Conservation (phyloP, 768 basidiomycete species). For the Kwoniella europaea region DNA sequence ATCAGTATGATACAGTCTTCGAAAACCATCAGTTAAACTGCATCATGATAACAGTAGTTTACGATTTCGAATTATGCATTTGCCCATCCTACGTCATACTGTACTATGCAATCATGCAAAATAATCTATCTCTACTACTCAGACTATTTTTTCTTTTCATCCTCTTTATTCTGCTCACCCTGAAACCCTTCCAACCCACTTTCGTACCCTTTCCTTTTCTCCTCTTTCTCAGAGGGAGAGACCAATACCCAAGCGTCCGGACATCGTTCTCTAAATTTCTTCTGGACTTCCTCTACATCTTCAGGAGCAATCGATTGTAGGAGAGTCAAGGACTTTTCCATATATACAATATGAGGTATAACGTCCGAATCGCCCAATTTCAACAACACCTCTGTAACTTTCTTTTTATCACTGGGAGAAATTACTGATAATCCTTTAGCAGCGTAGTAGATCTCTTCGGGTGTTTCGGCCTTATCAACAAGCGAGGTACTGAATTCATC, state of each 20-base stretch:
- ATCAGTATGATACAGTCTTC: too few species aligned
- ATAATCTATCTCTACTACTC: background rate
- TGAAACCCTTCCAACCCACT: slow-evolving; percentile 9
- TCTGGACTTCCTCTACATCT: slow-evolving; percentile 24
- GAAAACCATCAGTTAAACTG: too few species aligned
- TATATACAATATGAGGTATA: slow-evolving; percentile 21
- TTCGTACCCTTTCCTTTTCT: slow-evolving; percentile 13
- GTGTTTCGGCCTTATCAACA: slow-evolving; percentile 65
- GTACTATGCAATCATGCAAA: slow-evolving; percentile 5
- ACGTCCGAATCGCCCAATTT: slow-evolving; percentile 28
- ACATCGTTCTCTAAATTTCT: slow-evolving; percentile 20
- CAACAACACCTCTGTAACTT: slow-evolving; percentile 16
- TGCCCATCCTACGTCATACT: background rate
- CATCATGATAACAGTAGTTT: too few species aligned
- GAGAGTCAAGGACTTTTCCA: slow-evolving; percentile 19
- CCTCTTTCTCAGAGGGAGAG: slow-evolving; percentile 21
- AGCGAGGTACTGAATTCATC: slow-evolving; percentile 76
- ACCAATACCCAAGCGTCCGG: slow-evolving; percentile 38
- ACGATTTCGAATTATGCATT: too few species aligned
- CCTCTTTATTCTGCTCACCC: background rate
- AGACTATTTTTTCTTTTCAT: slow-evolving; percentile 1
- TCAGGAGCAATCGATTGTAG: slow-evolving; percentile 20
- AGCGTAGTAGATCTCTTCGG: slow-evolving; percentile 67
- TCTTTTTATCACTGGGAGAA: background rate
- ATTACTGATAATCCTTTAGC: slow-evolving; percentile 63